Conservation (phyloP, 2,329 filamentous ascomycete genomes). For the Mycosphaerella arachidis region DNA sequence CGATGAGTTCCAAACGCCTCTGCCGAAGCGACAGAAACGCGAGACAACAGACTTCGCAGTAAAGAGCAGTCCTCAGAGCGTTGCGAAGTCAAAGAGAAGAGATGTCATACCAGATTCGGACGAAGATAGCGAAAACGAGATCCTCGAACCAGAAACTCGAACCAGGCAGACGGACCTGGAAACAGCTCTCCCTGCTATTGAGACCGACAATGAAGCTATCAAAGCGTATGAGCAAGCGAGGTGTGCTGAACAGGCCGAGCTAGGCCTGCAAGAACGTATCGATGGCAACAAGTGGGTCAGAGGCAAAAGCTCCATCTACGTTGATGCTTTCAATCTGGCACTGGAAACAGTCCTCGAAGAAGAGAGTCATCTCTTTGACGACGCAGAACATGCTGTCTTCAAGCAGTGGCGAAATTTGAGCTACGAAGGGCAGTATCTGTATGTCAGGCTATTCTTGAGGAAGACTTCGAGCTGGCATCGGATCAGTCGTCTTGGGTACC, state of each 20-base stretch:
- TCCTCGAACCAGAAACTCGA: slow-evolving; percentile 22
- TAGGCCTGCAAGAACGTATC: slow-evolving; percentile 46
- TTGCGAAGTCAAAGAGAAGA: slow-evolving; percentile 7
- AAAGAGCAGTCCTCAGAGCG: slow-evolving; percentile 25
- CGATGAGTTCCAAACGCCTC: slow-evolving; percentile 34
- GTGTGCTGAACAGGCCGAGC: slow-evolving; percentile 48
- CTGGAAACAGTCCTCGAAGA: slow-evolving; percentile 85
- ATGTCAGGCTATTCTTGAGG: slow-evolving; percentile 85
- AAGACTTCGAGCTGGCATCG: slow-evolving; percentile 93
- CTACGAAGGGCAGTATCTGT: slow-evolving; percentile 91
- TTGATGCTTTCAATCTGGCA: slow-evolving; percentile 93
- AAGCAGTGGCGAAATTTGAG: slow-evolving; percentile 64
- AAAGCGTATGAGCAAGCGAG: slow-evolving; percentile 71
- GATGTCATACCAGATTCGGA: slow-evolving; percentile 30
- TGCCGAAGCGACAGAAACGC: slow-evolving; percentile 41
- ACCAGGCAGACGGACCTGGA: slow-evolving; percentile 62
- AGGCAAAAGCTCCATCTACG: slow-evolving; percentile 85
- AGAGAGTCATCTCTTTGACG: slow-evolving; percentile 81
- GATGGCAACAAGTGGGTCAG: slow-evolving; percentile 62
- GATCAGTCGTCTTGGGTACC: slow-evolving; percentile 69
- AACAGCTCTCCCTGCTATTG: slow-evolving; percentile 63
- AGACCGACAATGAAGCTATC: slow-evolving; percentile 66
- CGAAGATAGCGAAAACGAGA: slow-evolving; percentile 30
- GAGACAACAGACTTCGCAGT: slow-evolving; percentile 18
- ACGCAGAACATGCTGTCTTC: slow-evolving; percentile 73